These are phyloP conservation scores for Graphilbum fragrans DNA, from an alignment of 2,329 filamentous ascomycete genomes.

Conservation along the genomic window DNA sequence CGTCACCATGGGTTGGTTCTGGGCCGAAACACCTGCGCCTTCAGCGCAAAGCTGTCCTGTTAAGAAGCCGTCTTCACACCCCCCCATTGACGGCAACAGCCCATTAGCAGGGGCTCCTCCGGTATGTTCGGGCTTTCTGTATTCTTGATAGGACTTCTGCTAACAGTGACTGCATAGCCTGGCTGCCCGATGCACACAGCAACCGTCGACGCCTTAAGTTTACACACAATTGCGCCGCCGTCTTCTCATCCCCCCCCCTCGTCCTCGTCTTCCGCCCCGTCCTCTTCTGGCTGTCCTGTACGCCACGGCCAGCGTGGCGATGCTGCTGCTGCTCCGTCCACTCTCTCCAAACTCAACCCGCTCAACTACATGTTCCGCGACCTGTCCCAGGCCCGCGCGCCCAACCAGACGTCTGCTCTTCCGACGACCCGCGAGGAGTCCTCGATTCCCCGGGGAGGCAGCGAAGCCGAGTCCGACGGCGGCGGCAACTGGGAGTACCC, in stretches of 20 bases:
- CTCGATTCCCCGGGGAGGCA: slow-evolving; percentile 70
- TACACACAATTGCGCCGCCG: slow-evolving; percentile 12
- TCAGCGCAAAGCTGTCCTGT: slow-evolving; percentile 1
- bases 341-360: slow-evolving; percentile 44
- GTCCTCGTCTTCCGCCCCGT: slow-evolving; percentile 16
- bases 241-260: slow-evolving; percentile 12
- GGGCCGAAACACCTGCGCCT: slow-evolving; percentile 35
- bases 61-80: not conserved
- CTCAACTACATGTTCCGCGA: slow-evolving; percentile 94
- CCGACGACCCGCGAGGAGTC: slow-evolving; percentile 73
- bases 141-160: not conserved
- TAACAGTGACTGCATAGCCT: slow-evolving; percentile 24
- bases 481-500: slow-evolving; percentile 92
- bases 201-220: slow-evolving; percentile 33
- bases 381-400: slow-evolving; percentile 67
- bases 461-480: slow-evolving; percentile 17
- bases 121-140: slow-evolving; percentile 17
- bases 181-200: slow-evolving; percentile 47
- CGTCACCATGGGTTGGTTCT: slow-evolving; percentile 48
- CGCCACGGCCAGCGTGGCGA: slow-evolving; percentile 32
- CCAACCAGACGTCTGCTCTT: slow-evolving; percentile 60
- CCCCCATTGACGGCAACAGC: slow-evolving; percentile 10
- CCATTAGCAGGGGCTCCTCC: slow-evolving; percentile 26
- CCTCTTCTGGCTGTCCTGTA: slow-evolving; percentile 31
- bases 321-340: slow-evolving; percentile 2